A percentile compares a stretch with the other conserved stretches of the same genome.
These are phyloP conservation scores for barley (Hordeum vulgare) DNA, from an alignment of 176 grass and related monocot species.

Conservation along the genomic window DNA sequence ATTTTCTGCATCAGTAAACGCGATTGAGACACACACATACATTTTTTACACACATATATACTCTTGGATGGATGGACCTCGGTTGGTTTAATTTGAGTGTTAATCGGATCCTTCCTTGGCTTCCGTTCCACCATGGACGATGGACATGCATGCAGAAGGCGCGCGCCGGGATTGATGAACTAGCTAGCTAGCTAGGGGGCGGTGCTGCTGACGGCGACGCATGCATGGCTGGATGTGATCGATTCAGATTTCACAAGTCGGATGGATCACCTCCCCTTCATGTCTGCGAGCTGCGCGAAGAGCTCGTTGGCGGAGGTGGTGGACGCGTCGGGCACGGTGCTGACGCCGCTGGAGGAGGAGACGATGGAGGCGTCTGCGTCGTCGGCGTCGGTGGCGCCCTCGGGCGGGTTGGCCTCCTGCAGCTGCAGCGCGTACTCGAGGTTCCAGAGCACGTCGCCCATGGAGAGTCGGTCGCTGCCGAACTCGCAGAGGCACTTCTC, in stretches of 20 bases:
- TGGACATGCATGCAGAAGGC: background rate
- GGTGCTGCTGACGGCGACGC: background rate
- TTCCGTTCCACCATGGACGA: background rate
- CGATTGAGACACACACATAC: background rate
- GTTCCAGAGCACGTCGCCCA: slow-evolving; percentile 99
- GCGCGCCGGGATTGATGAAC: background rate
- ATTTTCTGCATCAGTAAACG: background rate
- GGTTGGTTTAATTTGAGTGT: background rate
- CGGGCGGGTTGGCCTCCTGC: slow-evolving; percentile 68
- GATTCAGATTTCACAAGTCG: background rate
- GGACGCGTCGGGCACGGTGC: slow-evolving; percentile 39
- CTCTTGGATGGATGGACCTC: background rate
- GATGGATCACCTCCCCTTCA: slow-evolving; percentile 64
- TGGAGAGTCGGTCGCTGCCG: slow-evolving; percentile 71
- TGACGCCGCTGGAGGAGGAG: background rate
- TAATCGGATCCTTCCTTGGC: background rate
- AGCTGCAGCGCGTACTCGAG: slow-evolving; percentile 90
- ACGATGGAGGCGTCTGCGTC: background rate
- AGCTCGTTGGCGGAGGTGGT: slow-evolving; percentile 54
- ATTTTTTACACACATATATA: background rate
- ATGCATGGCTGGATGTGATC: background rate
- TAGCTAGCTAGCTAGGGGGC: background rate
- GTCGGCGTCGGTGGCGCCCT: background rate
- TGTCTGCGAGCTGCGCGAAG: slow-evolving; percentile 57
- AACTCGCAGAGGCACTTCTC: slow-evolving; percentile 84